Percentiles rank a stretch among this genome's conserved stretches.
These are phyloP conservation scores for Limonium bicolor DNA, from an alignment of 148 eudicot genomes.

Conservation along the genomic window DNA sequence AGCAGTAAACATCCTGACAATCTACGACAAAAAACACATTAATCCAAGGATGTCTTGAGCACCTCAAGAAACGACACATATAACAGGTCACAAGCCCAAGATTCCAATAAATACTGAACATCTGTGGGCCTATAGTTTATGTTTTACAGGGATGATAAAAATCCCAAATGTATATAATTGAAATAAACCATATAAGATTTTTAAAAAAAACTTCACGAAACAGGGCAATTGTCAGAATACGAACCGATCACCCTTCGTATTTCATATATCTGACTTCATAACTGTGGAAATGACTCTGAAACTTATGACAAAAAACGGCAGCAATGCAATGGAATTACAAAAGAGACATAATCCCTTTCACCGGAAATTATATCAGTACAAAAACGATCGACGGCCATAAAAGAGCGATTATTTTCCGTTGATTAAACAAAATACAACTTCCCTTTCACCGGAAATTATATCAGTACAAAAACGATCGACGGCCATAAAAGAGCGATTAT, in stretches of 20 bases:
- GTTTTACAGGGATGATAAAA: too few species aligned
- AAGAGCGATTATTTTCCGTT: not conserved
- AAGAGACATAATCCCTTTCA: not conserved
- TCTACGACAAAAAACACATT: too few species aligned
- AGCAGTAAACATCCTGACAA: constrained; percentile 46
- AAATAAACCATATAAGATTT: not conserved
- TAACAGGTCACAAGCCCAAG: too few species aligned
- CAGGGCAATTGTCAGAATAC: too few species aligned
- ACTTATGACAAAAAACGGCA: not conserved
- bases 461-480: not conserved
- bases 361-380: too few species aligned
- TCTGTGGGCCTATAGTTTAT: too few species aligned
- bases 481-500: not conserved
- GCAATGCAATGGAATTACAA: not conserved
- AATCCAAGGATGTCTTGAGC: too few species aligned
- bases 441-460: not conserved
- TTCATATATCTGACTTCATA: too few species aligned
- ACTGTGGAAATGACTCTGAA: not conserved
- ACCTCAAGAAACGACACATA: too few species aligned
- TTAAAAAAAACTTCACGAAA: not conserved
- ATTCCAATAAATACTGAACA: too few species aligned
- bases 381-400: not conserved
- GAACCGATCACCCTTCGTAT: too few species aligned
- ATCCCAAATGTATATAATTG: too few species aligned
- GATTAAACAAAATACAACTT: not conserved